Evolutionary conservation across 108 stramenopile genomes (phyloP), one percentile per base, ranked within the genome.

Genomic region (Cyclotella baltica): DNA sequence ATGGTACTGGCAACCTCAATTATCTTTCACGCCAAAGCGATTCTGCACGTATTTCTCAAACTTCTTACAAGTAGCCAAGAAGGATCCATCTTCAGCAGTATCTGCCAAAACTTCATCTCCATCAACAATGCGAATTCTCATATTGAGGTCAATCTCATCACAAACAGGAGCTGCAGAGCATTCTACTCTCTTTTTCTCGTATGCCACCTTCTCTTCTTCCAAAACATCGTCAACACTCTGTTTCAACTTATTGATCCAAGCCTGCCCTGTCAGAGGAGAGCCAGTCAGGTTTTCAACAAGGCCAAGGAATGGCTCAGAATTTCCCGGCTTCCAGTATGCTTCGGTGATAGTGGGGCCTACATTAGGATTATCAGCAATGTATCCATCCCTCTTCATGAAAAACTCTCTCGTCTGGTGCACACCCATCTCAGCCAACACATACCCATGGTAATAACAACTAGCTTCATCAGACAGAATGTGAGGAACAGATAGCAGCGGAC

Each of bases 401-500:
- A 73, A 88, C 8, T 86, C 81, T 23, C 91, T 75, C 3, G 88
- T 92, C 78, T 92, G 91, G 67, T 92, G 88, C 28, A 92, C 91
- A 34, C 81, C 75, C 91, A 92, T 92, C 70, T 92, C 91, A 31
- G 91, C 91, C 27, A 92, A 73, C 28, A 85, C 83, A 62, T 89
- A 89, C 29, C 88, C 88, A 43, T 89, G 88, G 70, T 89, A 89
- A 46, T 86, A 89, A 52, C 86, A 87, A 47, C 72, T 72, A 15
- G 89, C 88, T 82, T 92, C 91, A 74, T 92, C 91, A 27, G 80
- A 80, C 13, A 92, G 77, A 19, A 92, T 67, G 71, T 92, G 91
- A 25, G 91, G 91, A 33, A 91, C 88, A 27, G 67, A 70, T 35
- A 91, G 67, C 37, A 91, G 55, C 4, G 91, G 91, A 30, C 91